phyloP scores from a whole-genome alignment of 495 filamentous ascomycete species.

The Penicillium soppii region DNA sequence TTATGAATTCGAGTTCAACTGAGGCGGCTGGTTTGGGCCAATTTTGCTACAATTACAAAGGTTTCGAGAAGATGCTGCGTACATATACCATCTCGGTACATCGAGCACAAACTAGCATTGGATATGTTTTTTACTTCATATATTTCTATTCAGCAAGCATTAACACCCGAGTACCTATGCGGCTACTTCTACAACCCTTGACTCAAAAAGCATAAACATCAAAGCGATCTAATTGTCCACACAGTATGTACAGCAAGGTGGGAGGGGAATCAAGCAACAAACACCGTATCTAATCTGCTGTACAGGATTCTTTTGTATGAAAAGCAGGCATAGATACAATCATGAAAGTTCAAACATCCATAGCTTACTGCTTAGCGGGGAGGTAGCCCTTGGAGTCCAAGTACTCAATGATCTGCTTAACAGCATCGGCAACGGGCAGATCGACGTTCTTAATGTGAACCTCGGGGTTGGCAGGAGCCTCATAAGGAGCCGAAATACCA shows the following conservation, averaged over 20 bases:
- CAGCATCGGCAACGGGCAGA: conserved; percentile 79
- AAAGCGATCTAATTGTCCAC: conserved; percentile 7
- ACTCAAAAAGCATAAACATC: too few species aligned
- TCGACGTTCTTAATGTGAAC: conserved; percentile 77
- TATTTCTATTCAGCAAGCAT: not conserved
- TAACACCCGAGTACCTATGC: not conserved
- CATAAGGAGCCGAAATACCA: conserved; percentile 87
- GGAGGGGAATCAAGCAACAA: conserved; percentile 14
- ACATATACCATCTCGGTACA: conserved; percentile 31
- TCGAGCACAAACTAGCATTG: conserved; percentile 27
- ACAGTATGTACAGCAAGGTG: conserved; percentile 18
- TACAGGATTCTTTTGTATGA: conserved; percentile 11
- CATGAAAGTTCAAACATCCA: not conserved
- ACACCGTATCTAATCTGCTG: conserved; percentile 12
- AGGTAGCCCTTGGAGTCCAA: conserved; percentile 65
- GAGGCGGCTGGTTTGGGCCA: not conserved
- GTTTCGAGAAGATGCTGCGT: conserved; percentile 16
- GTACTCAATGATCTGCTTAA: conserved; percentile 77
- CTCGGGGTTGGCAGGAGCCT: conserved; percentile 83
- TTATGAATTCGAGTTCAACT: conserved; percentile 85
- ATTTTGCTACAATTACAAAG: not conserved
- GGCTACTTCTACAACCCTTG: not conserved
- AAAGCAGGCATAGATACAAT: conserved; percentile 5
- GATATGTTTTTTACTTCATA: not conserved
- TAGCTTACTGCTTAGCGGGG: conserved; percentile 42